Base-by-base conservation (phyloP, 768 basidiomycete species). In the Boletus sp. region DNA sequence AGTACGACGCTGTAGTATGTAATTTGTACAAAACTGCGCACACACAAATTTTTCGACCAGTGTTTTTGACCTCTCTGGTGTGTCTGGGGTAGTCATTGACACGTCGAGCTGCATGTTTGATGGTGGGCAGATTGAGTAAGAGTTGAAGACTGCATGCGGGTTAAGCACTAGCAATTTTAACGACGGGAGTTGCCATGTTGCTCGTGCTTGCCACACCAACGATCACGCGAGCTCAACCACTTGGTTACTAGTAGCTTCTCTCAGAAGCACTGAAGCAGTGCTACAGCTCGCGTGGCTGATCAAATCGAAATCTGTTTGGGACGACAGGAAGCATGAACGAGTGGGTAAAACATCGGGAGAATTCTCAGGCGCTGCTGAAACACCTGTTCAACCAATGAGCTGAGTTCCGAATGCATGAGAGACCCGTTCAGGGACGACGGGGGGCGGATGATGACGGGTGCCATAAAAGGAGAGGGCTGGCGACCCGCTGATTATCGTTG, bases 401-500 rank as follows among this genome's bases (percentile, higher is more conserved):
- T 17, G 48, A 47, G 40, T 43, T 50, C 32, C 45, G 43, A 34
- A 33, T n/a, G 27, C 57, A 56, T 19, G 53, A 65, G 64, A 55
- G 53, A 62, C 53, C 48, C 47, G 51, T 55, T 63, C 65, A 66
- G 65, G 65, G 65, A 68, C 56, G 57, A 35, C 51, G 54, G 53
- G 34, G 30, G 53, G 44, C 47, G 60, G 51, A 51, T 45, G 38
- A 32, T 56, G 59, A 61, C 45, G 50, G 55, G 17, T 53, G 0
- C 53, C 40, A 53, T 40, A 63, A 56, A 59, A 54, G 61, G 55
- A 33, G 40, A 39, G 3, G 30, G 30, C 30, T 55, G 34, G 34
- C 38, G 35, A 34, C 55, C 51, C 52, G 58, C 54, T 65, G 50
- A 51, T 41, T 45, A 34, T 50, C 11, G 41, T 33, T 21, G 45